phyloP scores from a whole-genome alignment of 345 rosid genomes.

The Gossypium australe region DNA sequence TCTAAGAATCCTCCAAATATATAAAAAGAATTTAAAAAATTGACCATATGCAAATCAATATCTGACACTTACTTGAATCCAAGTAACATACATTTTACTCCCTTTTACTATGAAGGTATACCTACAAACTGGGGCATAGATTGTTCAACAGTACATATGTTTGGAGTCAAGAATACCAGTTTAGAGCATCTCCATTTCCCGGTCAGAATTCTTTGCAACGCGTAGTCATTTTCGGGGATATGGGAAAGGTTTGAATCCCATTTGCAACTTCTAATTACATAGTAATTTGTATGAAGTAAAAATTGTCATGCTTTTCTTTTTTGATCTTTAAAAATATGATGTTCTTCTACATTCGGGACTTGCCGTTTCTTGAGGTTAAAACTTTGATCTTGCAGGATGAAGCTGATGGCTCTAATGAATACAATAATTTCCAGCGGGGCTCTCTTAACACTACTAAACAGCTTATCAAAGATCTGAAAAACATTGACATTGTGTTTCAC shows the following conservation, averaged over 20 bases:
- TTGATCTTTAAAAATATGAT: too few species aligned
- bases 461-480: slow-evolving; percentile 46
- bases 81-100: neutral
- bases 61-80: neutral
- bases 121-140: slow-evolving; percentile 55
- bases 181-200: slow-evolving; percentile 68
- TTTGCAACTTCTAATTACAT: neutral
- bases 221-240: slow-evolving; percentile 70
- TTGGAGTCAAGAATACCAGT: slow-evolving; percentile 57
- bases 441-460: slow-evolving; percentile 64
- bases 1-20: neutral
- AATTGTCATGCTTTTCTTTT: too few species aligned
- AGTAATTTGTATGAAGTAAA: too few species aligned
- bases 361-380: neutral
- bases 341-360: neutral
- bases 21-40: too few species aligned
- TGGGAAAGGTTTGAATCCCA: slow-evolving; percentile 61
- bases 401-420: slow-evolving; percentile 58
- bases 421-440: slow-evolving; percentile 41
- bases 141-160: slow-evolving; percentile 37
- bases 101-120: slow-evolving; percentile 30
- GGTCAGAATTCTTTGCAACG: slow-evolving; percentile 64
- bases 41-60: neutral
- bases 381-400: slow-evolving; percentile 41
- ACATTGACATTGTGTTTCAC: slow-evolving; percentile 56